These are phyloP conservation scores for Aphanomyces euteiches DNA, from an alignment of 352 stramenopile species.

Conservation along the genomic window DNA sequence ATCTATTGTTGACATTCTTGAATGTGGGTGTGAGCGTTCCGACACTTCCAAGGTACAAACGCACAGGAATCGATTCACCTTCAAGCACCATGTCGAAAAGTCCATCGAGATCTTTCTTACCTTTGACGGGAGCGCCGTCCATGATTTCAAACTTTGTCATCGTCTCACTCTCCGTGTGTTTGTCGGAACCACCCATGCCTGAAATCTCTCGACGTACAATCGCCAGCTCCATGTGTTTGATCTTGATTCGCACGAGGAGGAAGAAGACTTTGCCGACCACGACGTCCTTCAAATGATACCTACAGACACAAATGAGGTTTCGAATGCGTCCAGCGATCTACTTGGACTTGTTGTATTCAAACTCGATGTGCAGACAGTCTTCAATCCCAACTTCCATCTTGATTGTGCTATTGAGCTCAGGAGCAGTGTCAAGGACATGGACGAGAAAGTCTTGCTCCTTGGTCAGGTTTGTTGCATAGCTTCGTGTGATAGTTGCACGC, in stretches of 20 bases:
- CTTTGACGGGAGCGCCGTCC: slow-evolving; percentile 96
- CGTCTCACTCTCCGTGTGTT: slow-evolving; percentile 94
- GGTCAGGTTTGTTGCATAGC: slow-evolving; percentile 87
- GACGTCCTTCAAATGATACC: slow-evolving; percentile 92
- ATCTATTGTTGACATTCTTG: slow-evolving; percentile 86
- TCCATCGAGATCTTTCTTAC: slow-evolving; percentile 15
- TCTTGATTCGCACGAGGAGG: slow-evolving; percentile 97
- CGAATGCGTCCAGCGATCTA: slow-evolving; percentile 46
- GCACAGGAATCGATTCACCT: slow-evolving; percentile 93
- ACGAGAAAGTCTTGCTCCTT: slow-evolving; percentile 94
- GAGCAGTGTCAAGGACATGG: slow-evolving; percentile 58
- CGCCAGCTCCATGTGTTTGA: slow-evolving; percentile 98
- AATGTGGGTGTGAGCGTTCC: slow-evolving; percentile 86
- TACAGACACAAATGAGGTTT: slow-evolving; percentile 15
- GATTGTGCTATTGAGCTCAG: slow-evolving; percentile 88
- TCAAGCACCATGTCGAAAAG: not conserved
- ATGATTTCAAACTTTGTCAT: slow-evolving; percentile 99
- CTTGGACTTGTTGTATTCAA: slow-evolving; percentile 96
- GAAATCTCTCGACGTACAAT: slow-evolving; percentile 95
- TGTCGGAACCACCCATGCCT: slow-evolving; percentile 55
- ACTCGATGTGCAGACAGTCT: slow-evolving; percentile 99
- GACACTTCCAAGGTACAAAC: slow-evolving; percentile 91
- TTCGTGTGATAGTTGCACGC: slow-evolving; percentile 87
- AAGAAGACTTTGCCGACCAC: slow-evolving; percentile 98
- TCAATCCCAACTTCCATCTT: slow-evolving; percentile 99